Evolutionary conservation across 495 filamentous ascomycete species (phyloP), one percentile per base, ranked within the genome.

Genomic region (Pyrenula massariospora): DNA sequence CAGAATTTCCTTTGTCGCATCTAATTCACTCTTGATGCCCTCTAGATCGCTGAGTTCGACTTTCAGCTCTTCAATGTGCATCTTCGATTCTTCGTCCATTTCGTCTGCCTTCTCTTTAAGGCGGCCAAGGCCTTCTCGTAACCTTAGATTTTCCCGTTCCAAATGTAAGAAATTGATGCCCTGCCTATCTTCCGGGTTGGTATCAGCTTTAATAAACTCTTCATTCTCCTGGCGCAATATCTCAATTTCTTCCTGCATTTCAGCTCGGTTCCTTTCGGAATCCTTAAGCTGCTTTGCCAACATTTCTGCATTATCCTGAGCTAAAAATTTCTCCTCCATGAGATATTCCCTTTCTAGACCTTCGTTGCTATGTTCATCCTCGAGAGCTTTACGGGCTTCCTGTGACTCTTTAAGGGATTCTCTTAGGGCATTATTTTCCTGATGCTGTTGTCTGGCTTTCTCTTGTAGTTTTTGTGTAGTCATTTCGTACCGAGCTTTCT

Each of bases 131-230:
- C 93, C 93, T 55, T 94, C 88, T 51, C 86, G 82, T n/a, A 96
- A 73, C 23, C 91, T 77, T 62, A 95, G 89, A 60, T 96, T 96
- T 62, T 85, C 84, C 50, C 83, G 81, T 69, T 96, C 88, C 85
- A 96, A 87, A 63, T 93, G 89, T 50, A 94, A 65, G 87, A 88
- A 96, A 12, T 90, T 88, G 54, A 90, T 83, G 58, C 84, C 91
- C 1, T 85, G 82, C 62, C 85, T 83, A 61, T 97, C 91, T 63
- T 96, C 94, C 0, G 88, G 84, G 47, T 82, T 89, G 77, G 94
- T 94, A 56, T 88, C 89, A 57, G 87, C 80, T 48, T 82, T 81
- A n/a, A n/a, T n/a, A 23, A 90, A 76, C 64, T 95, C 89, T 10
- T 79, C 77, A 63, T 96, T 95, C 63, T 97, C 92, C 62, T 94